These are phyloP conservation scores for Daldinia decipiens DNA, from an alignment of 495 filamentous ascomycete genomes.

Conservation along the genomic window DNA sequence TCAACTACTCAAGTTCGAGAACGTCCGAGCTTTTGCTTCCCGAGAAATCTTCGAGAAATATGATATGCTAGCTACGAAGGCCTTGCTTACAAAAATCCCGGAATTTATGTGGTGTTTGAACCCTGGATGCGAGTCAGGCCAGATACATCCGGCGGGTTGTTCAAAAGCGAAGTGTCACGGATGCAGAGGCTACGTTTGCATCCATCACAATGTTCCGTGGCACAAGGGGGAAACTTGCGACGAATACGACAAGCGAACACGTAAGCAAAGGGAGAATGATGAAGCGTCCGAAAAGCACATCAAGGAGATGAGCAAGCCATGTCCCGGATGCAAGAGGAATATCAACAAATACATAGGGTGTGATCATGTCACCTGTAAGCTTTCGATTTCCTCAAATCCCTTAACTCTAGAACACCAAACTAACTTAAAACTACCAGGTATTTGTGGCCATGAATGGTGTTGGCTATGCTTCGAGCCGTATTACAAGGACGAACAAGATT, in stretches of 20 bases:
- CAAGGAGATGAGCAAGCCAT: conserved; percentile 53
- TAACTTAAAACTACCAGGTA: conserved; percentile 40
- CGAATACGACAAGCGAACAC: conserved; percentile 54
- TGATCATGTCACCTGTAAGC: conserved; percentile 61
- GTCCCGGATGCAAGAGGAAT: conserved; percentile 58
- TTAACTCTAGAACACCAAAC: neutral
- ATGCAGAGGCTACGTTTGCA: conserved; percentile 53
- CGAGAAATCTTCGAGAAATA: conserved; percentile 49
- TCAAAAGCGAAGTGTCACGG: conserved; percentile 53
- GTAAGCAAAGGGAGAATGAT: conserved; percentile 47
- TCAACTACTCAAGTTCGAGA: conserved; percentile 48
- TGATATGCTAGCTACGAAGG: conserved; percentile 48
- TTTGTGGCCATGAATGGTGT: conserved; percentile 59
- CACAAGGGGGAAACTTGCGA: conserved; percentile 61
- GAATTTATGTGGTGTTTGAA: conserved; percentile 59
- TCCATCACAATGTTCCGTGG: conserved; percentile 58
- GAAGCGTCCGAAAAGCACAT: conserved; percentile 53
- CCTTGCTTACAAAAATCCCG: conserved; percentile 43
- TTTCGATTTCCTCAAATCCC: neutral
- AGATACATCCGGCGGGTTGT: conserved; percentile 52
- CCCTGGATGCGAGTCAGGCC: conserved; percentile 55
- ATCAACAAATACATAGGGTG: conserved; percentile 58
- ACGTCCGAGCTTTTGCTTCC: conserved; percentile 49
- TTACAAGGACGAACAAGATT: conserved; percentile 39
- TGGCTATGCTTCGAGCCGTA: conserved; percentile 55